Evolutionary conservation across 768 basidiomycete genomes (phyloP).

Genomic region (Phanerochaete carnosa): DNA sequence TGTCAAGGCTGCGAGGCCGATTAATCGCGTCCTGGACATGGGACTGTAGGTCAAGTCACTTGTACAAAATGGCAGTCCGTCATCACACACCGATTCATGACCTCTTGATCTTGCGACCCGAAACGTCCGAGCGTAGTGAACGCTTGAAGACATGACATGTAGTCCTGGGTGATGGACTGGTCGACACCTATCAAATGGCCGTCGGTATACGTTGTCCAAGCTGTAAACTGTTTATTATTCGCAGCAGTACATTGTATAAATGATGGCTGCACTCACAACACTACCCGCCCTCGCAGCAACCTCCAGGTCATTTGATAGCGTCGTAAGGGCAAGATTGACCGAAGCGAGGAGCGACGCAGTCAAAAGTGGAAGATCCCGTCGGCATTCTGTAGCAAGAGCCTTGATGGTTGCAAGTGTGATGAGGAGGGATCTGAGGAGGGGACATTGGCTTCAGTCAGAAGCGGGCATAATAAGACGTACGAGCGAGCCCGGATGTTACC

Average conservation of each 20-base stretch:
- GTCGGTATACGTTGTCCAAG: conserved; percentile 91
- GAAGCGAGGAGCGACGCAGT: conserved; percentile 67
- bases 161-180: conserved; percentile 61
- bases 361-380: conserved; percentile 74
- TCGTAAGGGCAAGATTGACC: conserved; percentile 52
- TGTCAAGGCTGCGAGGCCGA: conserved; percentile 81
- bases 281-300: conserved; percentile 74
- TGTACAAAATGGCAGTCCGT: not conserved
- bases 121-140: conserved; percentile 62
- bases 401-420: conserved; percentile 82
- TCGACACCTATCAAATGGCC: conserved; percentile 82
- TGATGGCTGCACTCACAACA: conserved; percentile 52
- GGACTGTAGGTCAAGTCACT: not conserved
- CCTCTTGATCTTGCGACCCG: conserved; percentile 59
- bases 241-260: not conserved
- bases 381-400: conserved; percentile 82
- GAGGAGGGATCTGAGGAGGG: conserved; percentile 57
- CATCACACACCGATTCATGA: conserved; percentile 60
- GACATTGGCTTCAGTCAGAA: conserved; percentile 2
- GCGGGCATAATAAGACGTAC: conserved; percentile 41
- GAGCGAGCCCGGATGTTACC: conserved; percentile 79
- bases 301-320: conserved; percentile 66
- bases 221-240: conserved; percentile 61
- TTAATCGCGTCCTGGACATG: conserved; percentile 65
- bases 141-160: conserved; percentile 60